Evolutionary conservation across 495 filamentous ascomycete species (phyloP).

Genomic region (Penicillium angulare): DNA sequence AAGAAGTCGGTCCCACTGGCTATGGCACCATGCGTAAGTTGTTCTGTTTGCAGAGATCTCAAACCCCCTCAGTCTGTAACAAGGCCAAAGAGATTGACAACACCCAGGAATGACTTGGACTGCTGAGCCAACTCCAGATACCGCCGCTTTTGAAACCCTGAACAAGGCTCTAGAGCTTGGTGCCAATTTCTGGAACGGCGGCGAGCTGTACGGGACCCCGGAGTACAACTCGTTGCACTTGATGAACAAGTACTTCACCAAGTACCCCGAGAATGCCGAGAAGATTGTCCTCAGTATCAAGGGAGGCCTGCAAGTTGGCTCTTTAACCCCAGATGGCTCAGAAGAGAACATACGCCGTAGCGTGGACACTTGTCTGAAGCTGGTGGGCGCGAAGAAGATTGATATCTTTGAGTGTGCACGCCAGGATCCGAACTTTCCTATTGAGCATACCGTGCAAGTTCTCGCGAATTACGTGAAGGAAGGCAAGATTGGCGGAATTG

Average conservation of each 20-base stretch:
- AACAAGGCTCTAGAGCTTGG: conserved; percentile 63
- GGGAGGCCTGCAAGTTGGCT: conserved; percentile 42
- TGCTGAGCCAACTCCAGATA: conserved; percentile 51
- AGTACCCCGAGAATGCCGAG: conserved; percentile 58
- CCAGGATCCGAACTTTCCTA: conserved; percentile 60
- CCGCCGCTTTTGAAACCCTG: conserved; percentile 66
- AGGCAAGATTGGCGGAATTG: conserved; percentile 78
- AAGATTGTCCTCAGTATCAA: conserved; percentile 63
- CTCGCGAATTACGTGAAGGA: conserved; percentile 66
- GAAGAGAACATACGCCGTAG: conserved; percentile 60
- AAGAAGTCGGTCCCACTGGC: conserved; percentile 45
- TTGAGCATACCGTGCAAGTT: conserved; percentile 56
- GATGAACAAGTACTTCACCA: conserved; percentile 57
- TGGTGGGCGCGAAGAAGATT: conserved; percentile 74
- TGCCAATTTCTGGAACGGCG: conserved; percentile 77
- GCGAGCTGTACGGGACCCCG: conserved; percentile 74
- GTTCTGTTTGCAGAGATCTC: not conserved
- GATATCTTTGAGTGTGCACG: conserved; percentile 81
- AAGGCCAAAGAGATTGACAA: not conserved
- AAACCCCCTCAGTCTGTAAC: not conserved
- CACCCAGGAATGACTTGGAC: conserved; percentile 71
- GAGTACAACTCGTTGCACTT: conserved; percentile 64
- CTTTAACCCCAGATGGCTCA: conserved; percentile 52
- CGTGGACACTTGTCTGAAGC: conserved; percentile 59
- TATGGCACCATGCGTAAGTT: conserved; percentile 47